Percentiles rank a stretch among this genome's conserved stretches.
Evolutionary conservation across 2,329 filamentous ascomycete species (phyloP).

Genomic region (Akanthomyces lecanii): DNA sequence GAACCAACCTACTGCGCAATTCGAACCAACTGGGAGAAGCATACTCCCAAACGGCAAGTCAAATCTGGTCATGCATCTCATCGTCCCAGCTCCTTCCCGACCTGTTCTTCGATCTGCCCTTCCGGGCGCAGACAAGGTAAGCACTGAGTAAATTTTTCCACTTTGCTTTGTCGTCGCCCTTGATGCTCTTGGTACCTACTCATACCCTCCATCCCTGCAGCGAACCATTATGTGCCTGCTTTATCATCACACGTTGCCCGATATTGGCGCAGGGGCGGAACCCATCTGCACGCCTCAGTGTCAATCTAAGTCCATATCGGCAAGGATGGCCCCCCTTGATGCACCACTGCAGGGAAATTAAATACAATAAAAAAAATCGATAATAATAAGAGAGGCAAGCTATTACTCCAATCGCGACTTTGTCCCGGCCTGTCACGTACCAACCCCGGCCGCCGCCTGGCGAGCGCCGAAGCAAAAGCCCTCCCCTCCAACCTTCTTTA

Average conservation of each 20-base stretch:
- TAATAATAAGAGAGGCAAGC: background rate
- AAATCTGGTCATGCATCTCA: background rate
- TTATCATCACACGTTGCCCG: background rate
- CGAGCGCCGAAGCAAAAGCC: background rate
- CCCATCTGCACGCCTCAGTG: conserved; percentile 5
- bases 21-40: background rate
- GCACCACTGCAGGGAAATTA: background rate
- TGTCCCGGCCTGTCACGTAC: background rate
- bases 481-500: too few relatives aligned
- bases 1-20: background rate
- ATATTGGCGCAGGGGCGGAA: conserved; percentile 6
- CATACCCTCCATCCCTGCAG: background rate
- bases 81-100: background rate
- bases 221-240: background rate
- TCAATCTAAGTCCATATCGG: conserved; percentile 8
- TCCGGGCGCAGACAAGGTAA: background rate
- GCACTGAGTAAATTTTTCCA: background rate
- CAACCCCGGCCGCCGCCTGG: background rate
- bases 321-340: background rate
- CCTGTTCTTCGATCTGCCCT: background rate
- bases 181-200: background rate
- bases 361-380: background rate
- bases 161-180: background rate
- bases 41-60: too few relatives aligned
- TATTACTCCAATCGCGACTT: background rate